Evolutionary conservation across 768 basidiomycete species (phyloP).

Genomic region (Suillus variegatus): DNA sequence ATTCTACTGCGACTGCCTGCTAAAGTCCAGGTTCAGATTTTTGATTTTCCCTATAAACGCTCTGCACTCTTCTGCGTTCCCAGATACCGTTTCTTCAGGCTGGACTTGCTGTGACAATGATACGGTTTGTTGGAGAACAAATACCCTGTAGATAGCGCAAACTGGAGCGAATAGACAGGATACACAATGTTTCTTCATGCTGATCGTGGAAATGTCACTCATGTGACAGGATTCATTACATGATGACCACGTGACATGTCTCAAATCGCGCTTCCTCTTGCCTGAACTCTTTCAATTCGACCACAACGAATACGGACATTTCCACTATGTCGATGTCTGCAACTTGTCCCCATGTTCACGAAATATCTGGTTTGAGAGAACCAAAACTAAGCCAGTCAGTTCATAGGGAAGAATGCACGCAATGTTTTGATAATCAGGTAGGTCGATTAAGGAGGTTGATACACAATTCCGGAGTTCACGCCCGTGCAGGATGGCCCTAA

Average conservation of each 20-base stretch:
- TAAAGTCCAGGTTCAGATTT: conserved; percentile 16
- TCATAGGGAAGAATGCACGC: conserved; percentile 93
- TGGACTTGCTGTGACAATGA: conserved; percentile 19
- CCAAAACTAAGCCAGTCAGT: conserved; percentile 73
- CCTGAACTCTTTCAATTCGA: neutral
- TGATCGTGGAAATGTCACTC: neutral
- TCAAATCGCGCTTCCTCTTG: neutral
- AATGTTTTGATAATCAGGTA: conserved; percentile 95
- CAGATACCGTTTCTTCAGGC: conserved; percentile 26
- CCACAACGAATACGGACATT: neutral
- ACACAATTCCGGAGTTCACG: neutral
- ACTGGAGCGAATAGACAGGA: no score
- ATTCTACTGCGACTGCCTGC: no score
- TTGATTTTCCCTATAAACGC: conserved; percentile 29
- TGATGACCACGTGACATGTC: neutral
- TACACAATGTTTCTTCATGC: no score
- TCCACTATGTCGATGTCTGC: conserved; percentile 23
- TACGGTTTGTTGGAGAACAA: neutral
- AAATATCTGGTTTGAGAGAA: conserved; percentile 48
- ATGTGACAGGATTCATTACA: neutral
- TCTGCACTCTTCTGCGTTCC: conserved; percentile 15
- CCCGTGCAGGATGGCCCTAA: conserved; percentile 59
- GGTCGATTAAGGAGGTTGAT: conserved; percentile 14
- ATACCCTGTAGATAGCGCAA: neutral
- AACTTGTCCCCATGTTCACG: conserved; percentile 54